These are phyloP conservation scores for Colletotrichum sp. DNA, from an alignment of 2,329 filamentous ascomycete species.

Conservation along the genomic window DNA sequence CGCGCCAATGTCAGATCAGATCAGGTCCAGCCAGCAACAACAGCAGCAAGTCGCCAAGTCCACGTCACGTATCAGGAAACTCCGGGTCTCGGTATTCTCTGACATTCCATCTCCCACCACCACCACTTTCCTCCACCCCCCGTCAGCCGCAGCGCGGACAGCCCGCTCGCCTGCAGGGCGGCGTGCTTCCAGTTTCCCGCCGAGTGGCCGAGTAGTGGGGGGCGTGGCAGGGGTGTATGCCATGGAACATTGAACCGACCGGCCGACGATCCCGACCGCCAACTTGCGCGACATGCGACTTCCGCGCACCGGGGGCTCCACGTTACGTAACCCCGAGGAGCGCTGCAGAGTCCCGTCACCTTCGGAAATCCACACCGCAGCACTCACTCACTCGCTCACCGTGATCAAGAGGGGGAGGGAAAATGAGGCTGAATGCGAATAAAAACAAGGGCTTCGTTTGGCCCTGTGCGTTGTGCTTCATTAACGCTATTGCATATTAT, in stretches of 20 bases:
- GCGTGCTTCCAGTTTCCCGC: neutral
- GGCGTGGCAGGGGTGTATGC: neutral
- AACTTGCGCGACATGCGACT: neutral
- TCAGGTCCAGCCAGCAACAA: neutral
- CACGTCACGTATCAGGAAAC: conserved; percentile 16
- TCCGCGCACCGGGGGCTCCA: neutral
- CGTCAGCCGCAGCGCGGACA: neutral
- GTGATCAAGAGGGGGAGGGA: neutral
- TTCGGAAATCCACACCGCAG: neutral
- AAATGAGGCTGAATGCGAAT: neutral
- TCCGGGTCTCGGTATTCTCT: conserved; percentile 9
- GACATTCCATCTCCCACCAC: conserved; percentile 1
- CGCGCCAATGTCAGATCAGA: conserved; percentile 14
- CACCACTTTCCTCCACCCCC: neutral
- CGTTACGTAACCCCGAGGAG: conserved; percentile 1
- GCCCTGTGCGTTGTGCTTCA: neutral
- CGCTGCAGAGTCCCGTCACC: neutral
- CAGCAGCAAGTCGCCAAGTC: neutral
- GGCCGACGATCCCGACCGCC: conserved; percentile 5
- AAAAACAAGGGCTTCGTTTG: neutral
- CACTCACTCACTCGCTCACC: neutral
- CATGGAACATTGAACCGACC: conserved; percentile 15
- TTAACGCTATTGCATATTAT: conserved; percentile 16
- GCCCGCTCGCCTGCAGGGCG: neutral
- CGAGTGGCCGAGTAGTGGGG: neutral